Conservation (phyloP, 108 stramenopile species). For the Hondaea fermentalgiana region DNA sequence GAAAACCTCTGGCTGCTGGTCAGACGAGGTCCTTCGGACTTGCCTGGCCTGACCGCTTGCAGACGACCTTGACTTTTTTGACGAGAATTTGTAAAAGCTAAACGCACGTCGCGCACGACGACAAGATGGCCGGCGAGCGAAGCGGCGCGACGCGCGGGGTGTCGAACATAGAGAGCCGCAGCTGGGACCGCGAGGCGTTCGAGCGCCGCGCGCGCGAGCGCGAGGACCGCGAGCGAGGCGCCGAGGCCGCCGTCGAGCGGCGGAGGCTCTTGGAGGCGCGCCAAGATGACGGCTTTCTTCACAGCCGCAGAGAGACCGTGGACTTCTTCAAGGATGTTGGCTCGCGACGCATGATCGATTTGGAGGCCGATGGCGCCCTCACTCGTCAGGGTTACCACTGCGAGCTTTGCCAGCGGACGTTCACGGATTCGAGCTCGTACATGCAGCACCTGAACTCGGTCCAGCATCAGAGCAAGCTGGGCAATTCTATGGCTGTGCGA, state of each 20-base stretch:
- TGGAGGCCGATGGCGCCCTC: background rate
- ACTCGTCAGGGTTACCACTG: background rate
- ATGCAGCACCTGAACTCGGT: background rate
- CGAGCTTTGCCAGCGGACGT: constrained; percentile 3
- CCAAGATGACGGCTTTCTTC: background rate
- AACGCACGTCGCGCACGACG: too few relatives aligned
- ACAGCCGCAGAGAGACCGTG: background rate
- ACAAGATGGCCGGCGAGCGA: too few relatives aligned
- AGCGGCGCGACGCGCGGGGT: background rate
- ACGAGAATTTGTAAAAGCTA: too few relatives aligned
- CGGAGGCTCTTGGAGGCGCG: background rate
- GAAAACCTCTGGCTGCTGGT: too few relatives aligned
- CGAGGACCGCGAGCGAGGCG: background rate
- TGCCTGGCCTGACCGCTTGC: too few relatives aligned
- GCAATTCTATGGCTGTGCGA: background rate
- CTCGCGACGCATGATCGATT: background rate
- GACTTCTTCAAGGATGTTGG: background rate
- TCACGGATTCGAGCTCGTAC: background rate
- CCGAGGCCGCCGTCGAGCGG: background rate
- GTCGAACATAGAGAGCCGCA: background rate
- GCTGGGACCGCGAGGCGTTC: background rate
- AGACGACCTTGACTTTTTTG: too few relatives aligned
- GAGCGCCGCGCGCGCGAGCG: background rate
- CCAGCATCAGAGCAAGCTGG: background rate
- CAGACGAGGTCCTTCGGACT: too few relatives aligned